Conservation (phyloP, 2,329 filamentous ascomycete genomes). For the Alternaria conjuncta region DNA sequence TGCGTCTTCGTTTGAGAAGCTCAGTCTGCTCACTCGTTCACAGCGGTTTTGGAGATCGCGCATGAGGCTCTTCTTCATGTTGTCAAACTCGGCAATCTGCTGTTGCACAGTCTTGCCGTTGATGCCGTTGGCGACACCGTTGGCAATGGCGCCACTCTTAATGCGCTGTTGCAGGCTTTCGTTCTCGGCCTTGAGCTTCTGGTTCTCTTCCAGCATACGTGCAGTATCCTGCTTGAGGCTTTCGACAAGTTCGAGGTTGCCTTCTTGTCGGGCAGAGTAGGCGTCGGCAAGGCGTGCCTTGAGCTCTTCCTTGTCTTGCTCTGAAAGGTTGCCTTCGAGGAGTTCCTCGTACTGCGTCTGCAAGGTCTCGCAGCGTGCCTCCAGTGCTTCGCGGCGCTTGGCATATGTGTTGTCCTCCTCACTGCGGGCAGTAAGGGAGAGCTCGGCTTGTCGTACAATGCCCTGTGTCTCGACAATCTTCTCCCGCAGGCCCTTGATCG, state of each 20-base stretch:
- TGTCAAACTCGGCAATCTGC: constrained; percentile 97
- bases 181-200: constrained; percentile 78
- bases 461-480: constrained; percentile 88
- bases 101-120: constrained; percentile 94
- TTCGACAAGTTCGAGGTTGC: constrained; percentile 74
- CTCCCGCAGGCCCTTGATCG: constrained; percentile 76
- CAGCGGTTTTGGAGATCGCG: constrained; percentile 97
- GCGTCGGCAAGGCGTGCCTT: constrained; percentile 79
- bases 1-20: constrained; percentile 4
- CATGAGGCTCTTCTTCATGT: constrained; percentile 99
- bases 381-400: constrained; percentile 76
- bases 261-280: constrained; percentile 76
- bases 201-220: constrained; percentile 81
- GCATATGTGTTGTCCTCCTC: constrained; percentile 66
- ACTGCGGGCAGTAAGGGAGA: constrained; percentile 76
- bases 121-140: constrained; percentile 62
- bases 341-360: constrained; percentile 86
- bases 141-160: constrained; percentile 69
- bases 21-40: constrained; percentile 69
- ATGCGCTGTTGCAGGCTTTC: constrained; percentile 78
- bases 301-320: constrained; percentile 82
- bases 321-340: constrained; percentile 77
- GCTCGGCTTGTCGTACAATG: constrained; percentile 89
- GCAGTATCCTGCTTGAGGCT: constrained; percentile 78
- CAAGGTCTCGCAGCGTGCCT: constrained; percentile 74